Conservation (phyloP, 331 rosid species). For the Quercus phellos region DNA sequence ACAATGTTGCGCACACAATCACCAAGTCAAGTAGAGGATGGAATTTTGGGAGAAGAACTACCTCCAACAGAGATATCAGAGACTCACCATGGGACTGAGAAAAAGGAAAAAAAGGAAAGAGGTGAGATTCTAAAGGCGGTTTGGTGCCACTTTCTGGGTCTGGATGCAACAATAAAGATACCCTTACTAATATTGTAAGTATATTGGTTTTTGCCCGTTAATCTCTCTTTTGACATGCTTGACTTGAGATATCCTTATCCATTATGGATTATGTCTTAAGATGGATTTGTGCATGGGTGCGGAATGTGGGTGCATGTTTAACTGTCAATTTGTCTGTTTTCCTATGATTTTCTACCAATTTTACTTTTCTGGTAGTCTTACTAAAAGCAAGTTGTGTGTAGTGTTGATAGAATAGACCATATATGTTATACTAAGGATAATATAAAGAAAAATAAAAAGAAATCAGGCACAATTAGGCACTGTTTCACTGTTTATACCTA, state of each 20-base stretch:
- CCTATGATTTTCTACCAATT: not conserved
- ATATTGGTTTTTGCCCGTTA: constrained; percentile 11
- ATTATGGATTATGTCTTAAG: not conserved
- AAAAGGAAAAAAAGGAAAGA: constrained; percentile 43
- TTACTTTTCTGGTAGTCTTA: not conserved
- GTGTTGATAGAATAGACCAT: not conserved
- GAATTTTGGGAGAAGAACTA: constrained; percentile 42
- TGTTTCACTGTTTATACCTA: not conserved
- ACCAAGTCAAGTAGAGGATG: constrained; percentile 46
- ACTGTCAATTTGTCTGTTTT: not conserved
- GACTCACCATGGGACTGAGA: constrained; percentile 28
- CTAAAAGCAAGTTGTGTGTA: too few species aligned
- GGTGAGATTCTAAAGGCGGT: constrained; percentile 32
- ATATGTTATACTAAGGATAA: not conserved
- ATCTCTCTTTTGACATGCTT: constrained; percentile 1
- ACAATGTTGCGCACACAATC: constrained; percentile 56
- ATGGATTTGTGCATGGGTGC: not conserved
- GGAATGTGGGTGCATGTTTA: constrained; percentile 2
- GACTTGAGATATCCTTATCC: not conserved
- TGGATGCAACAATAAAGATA: constrained; percentile 64
- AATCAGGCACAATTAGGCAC: not conserved
- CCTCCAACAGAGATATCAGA: constrained; percentile 40
- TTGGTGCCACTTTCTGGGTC: constrained; percentile 48
- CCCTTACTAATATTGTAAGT: constrained; percentile 84
- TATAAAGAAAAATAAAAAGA: not conserved